These are phyloP conservation scores for Trichoderma sp. DNA, from an alignment of 2,329 filamentous ascomycete species.

Conservation along the genomic window DNA sequence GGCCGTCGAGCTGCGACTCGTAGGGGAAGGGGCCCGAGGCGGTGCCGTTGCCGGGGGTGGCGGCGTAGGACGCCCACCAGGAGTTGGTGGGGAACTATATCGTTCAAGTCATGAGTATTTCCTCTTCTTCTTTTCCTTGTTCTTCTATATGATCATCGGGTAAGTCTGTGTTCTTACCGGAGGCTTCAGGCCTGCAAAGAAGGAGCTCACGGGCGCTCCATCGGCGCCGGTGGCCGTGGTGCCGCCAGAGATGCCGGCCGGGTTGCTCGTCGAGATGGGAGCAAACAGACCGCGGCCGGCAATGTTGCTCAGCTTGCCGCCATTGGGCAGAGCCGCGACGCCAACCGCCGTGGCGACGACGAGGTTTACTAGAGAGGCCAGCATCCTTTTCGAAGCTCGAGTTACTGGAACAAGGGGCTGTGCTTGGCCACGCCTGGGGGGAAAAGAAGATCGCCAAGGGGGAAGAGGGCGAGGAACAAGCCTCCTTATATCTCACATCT, in stretches of 20 bases:
- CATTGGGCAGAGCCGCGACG: constrained; percentile 23
- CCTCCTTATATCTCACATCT: constrained; percentile 6
- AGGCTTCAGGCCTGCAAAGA: constrained; percentile 34
- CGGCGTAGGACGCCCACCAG: constrained; percentile 35
- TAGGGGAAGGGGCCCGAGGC: constrained; percentile 35
- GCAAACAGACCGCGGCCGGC: constrained; percentile 28
- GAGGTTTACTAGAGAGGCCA: constrained; percentile 22
- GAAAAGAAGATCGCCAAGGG: neutral
- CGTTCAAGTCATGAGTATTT: too few relatives aligned
- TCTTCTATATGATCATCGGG: neutral
- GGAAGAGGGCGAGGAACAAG: neutral
- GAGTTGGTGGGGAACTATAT: constrained; percentile 33
- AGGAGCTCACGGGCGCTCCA: constrained; percentile 31
- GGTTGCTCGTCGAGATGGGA: constrained; percentile 32
- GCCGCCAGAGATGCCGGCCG: constrained; percentile 31
- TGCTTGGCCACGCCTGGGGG: constrained; percentile 20
- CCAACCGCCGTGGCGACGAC: constrained; percentile 25
- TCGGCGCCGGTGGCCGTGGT: constrained; percentile 27
- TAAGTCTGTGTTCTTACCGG: constrained; percentile 29
- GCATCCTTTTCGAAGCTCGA: constrained; percentile 22
- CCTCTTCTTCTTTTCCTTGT: too few relatives aligned
- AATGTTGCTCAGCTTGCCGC: constrained; percentile 16
- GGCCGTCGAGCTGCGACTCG: constrained; percentile 32
- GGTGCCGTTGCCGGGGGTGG: constrained; percentile 31
- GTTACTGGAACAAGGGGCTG: neutral